Evolutionary conservation across 352 stramenopile species (phyloP).

Genomic region (Phytophthora cryptogea): DNA sequence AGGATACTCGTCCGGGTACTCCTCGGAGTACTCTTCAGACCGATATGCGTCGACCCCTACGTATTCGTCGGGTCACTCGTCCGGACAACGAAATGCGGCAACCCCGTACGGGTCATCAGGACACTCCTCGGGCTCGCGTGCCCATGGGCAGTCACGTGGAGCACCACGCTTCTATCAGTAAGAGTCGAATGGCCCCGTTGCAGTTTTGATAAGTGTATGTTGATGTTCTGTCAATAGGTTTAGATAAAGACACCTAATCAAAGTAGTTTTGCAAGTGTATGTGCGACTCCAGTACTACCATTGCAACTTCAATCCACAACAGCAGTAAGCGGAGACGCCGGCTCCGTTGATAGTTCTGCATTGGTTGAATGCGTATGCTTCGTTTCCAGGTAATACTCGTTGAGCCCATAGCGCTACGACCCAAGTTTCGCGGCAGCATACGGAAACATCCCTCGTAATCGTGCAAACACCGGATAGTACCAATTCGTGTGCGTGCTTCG

Average conservation of each 20-base stretch:
- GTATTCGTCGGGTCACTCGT: constrained; percentile 18
- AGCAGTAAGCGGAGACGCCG: too few species aligned
- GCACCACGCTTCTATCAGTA: constrained; percentile 15
- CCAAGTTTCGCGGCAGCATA: too few species aligned
- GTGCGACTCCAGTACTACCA: too few species aligned
- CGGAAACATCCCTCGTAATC: too few species aligned
- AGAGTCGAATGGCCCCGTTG: not conserved
- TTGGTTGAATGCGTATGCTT: too few species aligned
- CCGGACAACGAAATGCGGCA: constrained; percentile 13
- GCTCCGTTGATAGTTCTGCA: too few species aligned
- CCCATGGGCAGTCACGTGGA: constrained; percentile 23
- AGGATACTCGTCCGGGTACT: constrained; percentile 23
- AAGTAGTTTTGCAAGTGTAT: not conserved
- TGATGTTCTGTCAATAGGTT: constrained; percentile 3
- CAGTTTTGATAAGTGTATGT: constrained; percentile 1
- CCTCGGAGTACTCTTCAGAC: constrained; percentile 19
- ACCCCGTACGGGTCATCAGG: constrained; percentile 26
- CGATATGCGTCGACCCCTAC: constrained; percentile 18
- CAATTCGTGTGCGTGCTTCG: too few species aligned
- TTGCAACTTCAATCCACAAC: too few species aligned
- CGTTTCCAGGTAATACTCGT: too few species aligned
- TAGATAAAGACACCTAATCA: constrained; percentile 1
- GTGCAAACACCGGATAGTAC: too few species aligned
- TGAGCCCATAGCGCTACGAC: too few species aligned
- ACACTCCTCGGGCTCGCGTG: constrained; percentile 21